These are phyloP conservation scores for Pseudonectria foliicola DNA, from an alignment of 2,329 filamentous ascomycete genomes.

Conservation along the genomic window DNA sequence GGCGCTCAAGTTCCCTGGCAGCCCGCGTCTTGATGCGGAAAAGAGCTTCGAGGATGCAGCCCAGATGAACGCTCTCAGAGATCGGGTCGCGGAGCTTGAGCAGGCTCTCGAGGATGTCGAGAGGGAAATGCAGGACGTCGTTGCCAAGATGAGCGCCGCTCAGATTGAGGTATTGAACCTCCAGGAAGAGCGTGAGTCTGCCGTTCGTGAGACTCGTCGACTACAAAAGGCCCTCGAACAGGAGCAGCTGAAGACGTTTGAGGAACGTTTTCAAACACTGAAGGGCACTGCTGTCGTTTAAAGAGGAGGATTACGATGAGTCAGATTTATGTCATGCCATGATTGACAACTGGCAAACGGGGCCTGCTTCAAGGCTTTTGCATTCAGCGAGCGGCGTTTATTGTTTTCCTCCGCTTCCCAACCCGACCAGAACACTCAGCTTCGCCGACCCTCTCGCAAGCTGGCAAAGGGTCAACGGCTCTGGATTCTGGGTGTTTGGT, in stretches of 20 bases:
- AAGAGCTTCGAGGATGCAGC: conserved; percentile 65
- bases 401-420: conserved; percentile 16
- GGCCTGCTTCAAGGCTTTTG: conserved; percentile 17
- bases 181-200: conserved; percentile 67
- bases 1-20: conserved; percentile 29
- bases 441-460: conserved; percentile 9
- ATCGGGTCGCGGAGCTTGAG: conserved; percentile 78
- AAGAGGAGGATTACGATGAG: conserved; percentile 2
- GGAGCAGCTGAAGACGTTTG: conserved; percentile 50
- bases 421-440: conserved; percentile 4
- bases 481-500: conserved; percentile 5
- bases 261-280: conserved; percentile 31
- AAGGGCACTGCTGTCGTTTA: conserved; percentile 20
- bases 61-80: conserved; percentile 68
- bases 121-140: conserved; percentile 74
- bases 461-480: conserved; percentile 6
- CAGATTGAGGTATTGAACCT: conserved; percentile 79
- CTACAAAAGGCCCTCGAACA: conserved; percentile 60
- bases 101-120: conserved; percentile 55
- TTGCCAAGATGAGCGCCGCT: conserved; percentile 70
- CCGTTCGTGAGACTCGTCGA: conserved; percentile 61
- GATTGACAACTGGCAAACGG: conserved; percentile 9
- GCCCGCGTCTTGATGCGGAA: conserved; percentile 45
- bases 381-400: conserved; percentile 34
- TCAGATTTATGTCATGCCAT: background rate